Percentiles rank a stretch among this genome's conserved stretches.
Evolutionary conservation across 306 rosid species (phyloP).

Genomic region (Trifolium repens): DNA sequence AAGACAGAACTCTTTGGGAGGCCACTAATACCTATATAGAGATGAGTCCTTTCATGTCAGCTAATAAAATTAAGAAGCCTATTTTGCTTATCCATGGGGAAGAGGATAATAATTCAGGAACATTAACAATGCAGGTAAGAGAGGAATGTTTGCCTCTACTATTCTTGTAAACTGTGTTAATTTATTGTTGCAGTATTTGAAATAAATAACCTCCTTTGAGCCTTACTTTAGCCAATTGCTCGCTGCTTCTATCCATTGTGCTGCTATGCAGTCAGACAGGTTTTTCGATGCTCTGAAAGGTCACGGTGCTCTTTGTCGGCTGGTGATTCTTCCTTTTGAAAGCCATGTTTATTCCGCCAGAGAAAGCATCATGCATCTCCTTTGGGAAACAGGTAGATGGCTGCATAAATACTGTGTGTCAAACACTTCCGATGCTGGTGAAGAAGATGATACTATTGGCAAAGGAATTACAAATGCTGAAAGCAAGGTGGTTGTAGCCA

Average conservation of each 20-base stretch:
- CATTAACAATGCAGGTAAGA: conserved; percentile 94
- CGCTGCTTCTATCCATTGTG: conserved; percentile 40
- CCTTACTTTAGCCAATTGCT: conserved; percentile 32
- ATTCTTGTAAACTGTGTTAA: conserved; percentile 1
- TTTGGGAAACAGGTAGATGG: conserved; percentile 99
- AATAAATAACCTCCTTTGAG: background rate
- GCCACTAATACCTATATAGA: conserved; percentile 84
- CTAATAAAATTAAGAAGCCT: conserved; percentile 94
- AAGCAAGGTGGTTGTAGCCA: conserved; percentile 58
- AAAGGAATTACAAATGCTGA: conserved; percentile 54
- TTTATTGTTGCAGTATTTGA: background rate
- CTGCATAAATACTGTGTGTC: conserved; percentile 73
- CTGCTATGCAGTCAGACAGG: conserved; percentile 80
- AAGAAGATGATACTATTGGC: conserved; percentile 44
- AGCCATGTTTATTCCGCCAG: conserved; percentile 92
- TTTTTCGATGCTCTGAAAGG: conserved; percentile 97
- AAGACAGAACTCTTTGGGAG: conserved; percentile 99
- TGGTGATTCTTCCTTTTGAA: conserved; percentile 88
- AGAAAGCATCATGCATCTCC: conserved; percentile 98
- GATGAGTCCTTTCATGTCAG: conserved; percentile 99
- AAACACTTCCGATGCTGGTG: conserved; percentile 49
- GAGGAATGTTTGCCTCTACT: conserved; percentile 12
- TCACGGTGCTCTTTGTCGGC: conserved; percentile 95
- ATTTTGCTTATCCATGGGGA: conserved; percentile 96
- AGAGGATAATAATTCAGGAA: conserved; percentile 95